These are phyloP conservation scores for Byssochlamys sp. DNA, from an alignment of 2,329 filamentous ascomycete species.

Conservation along the genomic window DNA sequence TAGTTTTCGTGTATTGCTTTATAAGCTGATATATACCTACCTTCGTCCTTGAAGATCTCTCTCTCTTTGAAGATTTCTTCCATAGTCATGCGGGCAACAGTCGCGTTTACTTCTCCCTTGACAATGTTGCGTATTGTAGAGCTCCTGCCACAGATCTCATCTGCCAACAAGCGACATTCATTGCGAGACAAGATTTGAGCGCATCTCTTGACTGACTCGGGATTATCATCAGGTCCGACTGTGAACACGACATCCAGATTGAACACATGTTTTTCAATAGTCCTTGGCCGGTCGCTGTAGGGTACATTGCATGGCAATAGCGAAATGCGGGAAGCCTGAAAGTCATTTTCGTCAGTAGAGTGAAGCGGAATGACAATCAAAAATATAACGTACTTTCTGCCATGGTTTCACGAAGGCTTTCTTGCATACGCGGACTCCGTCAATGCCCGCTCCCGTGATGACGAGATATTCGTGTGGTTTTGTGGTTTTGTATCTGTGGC, in stretches of 20 bases:
- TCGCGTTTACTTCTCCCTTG: slow-evolving; percentile 73
- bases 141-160: slow-evolving; percentile 37
- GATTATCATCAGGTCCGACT: slow-evolving; percentile 66
- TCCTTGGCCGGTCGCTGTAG: slow-evolving; percentile 80
- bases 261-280: slow-evolving; percentile 76
- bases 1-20: slow-evolving; percentile 13
- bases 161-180: slow-evolving; percentile 34
- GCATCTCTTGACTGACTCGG: slow-evolving; percentile 66
- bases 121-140: slow-evolving; percentile 87
- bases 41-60: slow-evolving; percentile 64
- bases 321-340: slow-evolving; percentile 28
- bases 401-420: slow-evolving; percentile 63
- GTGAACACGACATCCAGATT: slow-evolving; percentile 76
- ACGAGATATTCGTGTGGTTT: slow-evolving; percentile 77
- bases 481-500: slow-evolving; percentile 57
- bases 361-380: not conserved
- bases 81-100: slow-evolving; percentile 85
- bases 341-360: not conserved
- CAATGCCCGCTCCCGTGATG: slow-evolving; percentile 69
- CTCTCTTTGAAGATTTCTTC: slow-evolving; percentile 76
- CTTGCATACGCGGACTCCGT: slow-evolving; percentile 68
- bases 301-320: slow-evolving; percentile 59
- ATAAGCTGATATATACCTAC: slow-evolving; percentile 18
- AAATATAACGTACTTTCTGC: slow-evolving; percentile 42
- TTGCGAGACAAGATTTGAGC: slow-evolving; percentile 66